phyloP scores from a whole-genome alignment of 2,329 filamentous ascomycete genomes.

The Sporothrix luriei region DNA sequence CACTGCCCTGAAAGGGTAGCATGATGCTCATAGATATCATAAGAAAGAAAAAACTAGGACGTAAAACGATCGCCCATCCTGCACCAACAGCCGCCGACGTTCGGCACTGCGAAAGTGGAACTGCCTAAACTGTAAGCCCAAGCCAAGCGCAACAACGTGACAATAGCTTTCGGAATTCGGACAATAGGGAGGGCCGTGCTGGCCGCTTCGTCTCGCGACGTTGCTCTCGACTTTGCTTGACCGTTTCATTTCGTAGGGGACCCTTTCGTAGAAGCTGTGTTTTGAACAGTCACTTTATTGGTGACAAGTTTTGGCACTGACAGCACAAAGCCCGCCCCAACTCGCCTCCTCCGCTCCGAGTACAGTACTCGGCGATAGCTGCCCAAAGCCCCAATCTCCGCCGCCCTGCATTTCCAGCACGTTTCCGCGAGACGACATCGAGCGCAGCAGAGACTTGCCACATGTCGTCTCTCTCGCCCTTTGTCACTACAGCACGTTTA shows the following conservation, averaged over 20 bases:
- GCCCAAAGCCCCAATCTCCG: not conserved
- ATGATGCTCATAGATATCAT: slow-evolving; percentile 3
- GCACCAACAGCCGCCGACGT: slow-evolving; percentile 2
- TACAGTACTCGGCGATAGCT: slow-evolving; percentile 16
- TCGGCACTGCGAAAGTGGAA: not conserved
- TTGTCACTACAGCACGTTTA: not conserved
- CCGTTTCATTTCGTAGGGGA: too few relatives aligned
- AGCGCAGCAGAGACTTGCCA: too few relatives aligned
- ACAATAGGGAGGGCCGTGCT: not conserved
- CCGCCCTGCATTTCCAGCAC: slow-evolving; percentile 17
- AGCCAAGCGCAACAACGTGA: not conserved
- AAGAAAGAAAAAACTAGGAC: not conserved
- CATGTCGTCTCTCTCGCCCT: not conserved
- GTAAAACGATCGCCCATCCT: not conserved
- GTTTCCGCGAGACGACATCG: not conserved
- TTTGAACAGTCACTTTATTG: too few relatives aligned
- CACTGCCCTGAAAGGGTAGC: not conserved
- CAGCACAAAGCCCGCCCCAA: not conserved
- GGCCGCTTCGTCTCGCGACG: not conserved
- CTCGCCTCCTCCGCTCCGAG: slow-evolving; percentile 12
- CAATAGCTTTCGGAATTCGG: not conserved
- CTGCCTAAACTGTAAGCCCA: too few relatives aligned
- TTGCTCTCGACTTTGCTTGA: not conserved
- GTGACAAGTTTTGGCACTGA: not conserved
- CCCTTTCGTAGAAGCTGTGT: too few relatives aligned